A percentile compares a stretch with the other conserved stretches of the same genome.
These are phyloP conservation scores for Gossypium stocksii DNA, from an alignment of 345 rosid species.

Conservation along the genomic window DNA sequence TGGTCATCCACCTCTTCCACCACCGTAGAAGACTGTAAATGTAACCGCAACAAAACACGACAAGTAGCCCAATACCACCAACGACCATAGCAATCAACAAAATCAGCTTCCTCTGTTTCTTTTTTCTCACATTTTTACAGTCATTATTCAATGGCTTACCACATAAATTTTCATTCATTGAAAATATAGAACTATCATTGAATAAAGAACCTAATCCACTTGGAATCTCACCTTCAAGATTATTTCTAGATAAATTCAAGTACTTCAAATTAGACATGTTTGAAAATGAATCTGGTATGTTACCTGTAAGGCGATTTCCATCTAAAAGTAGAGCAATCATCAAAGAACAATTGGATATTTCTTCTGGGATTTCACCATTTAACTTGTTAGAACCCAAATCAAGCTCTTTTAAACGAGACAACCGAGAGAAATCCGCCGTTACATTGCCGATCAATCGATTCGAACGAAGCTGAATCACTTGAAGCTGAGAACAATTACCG, in stretches of 20 bases:
- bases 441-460: slow-evolving; percentile 51
- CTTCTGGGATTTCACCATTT: slow-evolving; percentile 49
- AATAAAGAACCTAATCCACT: slow-evolving; percentile 43
- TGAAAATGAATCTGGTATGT: slow-evolving; percentile 54
- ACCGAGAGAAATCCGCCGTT: slow-evolving; percentile 43
- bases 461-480: slow-evolving; percentile 66
- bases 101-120: slow-evolving; percentile 56
- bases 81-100: slow-evolving; percentile 38
- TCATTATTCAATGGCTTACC: slow-evolving; percentile 63
- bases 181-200: slow-evolving; percentile 44
- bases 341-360: slow-evolving; percentile 48
- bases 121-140: slow-evolving; percentile 39
- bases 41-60: slow-evolving; percentile 58
- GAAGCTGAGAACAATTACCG: slow-evolving; percentile 64
- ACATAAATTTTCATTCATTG: slow-evolving; percentile 55
- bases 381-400: slow-evolving; percentile 54
- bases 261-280: slow-evolving; percentile 38
- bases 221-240: slow-evolving; percentile 77
- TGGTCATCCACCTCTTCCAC: slow-evolving; percentile 47
- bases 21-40: slow-evolving; percentile 55
- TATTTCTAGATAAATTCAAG: slow-evolving; percentile 66
- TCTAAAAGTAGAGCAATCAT: slow-evolving; percentile 43
- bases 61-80: slow-evolving; percentile 46
- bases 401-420: slow-evolving; percentile 55
- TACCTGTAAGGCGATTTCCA: slow-evolving; percentile 48